A percentile compares a stretch with the other conserved stretches of the same genome.
Conservation (phyloP, 495 filamentous ascomycete species). For the Neurospora terricola region DNA sequence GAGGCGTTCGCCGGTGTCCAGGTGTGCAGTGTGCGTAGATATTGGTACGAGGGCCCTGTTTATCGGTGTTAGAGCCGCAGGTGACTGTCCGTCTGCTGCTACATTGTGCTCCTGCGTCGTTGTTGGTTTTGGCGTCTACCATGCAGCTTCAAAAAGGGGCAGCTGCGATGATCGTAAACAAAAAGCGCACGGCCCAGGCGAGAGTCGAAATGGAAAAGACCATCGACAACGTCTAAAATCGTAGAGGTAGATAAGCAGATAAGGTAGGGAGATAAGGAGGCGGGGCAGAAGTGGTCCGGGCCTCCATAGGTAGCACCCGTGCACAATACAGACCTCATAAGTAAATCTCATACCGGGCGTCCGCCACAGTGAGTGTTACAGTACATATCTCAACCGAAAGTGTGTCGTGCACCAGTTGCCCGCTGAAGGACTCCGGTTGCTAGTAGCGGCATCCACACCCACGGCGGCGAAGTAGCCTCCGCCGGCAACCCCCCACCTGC, state of each 20-base stretch:
- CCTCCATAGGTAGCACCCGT: background rate
- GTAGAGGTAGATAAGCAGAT: background rate
- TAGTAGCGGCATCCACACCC: background rate
- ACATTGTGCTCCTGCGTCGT: background rate
- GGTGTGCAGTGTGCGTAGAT: background rate
- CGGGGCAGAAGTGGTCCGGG: background rate
- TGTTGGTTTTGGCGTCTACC: background rate
- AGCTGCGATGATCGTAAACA: background rate
- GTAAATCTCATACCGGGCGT: background rate
- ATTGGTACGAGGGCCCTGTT: background rate
- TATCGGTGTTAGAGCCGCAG: background rate
- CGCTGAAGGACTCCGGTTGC: background rate
- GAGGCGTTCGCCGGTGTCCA: background rate
- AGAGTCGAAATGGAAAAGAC: background rate
- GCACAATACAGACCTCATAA: background rate
- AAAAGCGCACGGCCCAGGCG: background rate
- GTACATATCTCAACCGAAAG: background rate
- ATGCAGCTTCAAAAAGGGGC: background rate
- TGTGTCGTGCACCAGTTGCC: background rate
- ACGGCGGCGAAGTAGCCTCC: background rate
- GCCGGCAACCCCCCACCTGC: background rate
- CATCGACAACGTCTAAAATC: background rate
- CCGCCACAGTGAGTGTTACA: background rate
- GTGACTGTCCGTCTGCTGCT: background rate
- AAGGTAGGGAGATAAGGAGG: background rate